Evolutionary conservation across 345 rosid species (phyloP), one percentile per base, ranked within the genome.

Genomic region (Eucalyptus erythrocorys): DNA sequence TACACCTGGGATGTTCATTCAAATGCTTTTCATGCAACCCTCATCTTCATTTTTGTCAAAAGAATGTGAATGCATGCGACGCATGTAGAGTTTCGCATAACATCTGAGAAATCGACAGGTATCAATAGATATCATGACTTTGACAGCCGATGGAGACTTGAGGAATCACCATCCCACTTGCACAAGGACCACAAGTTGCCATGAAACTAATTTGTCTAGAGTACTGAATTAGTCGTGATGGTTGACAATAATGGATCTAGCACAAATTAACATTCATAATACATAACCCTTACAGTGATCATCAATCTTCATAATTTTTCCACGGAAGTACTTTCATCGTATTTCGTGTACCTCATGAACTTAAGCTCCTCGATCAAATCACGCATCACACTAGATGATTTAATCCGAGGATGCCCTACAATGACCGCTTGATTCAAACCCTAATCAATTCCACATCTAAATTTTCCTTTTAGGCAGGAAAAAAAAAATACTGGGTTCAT

Each of bases 381-480:
- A 1, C 1, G 34, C 76, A n/a, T n/a, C 76, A n/a, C 71, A 61
- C 2, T 17, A 5, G 45, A 19, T 22, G 43, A 68, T 68, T 40
- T 2, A 6, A 76, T 76, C 47, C 3, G 1, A 40, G 21, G 9
- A 40, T 6, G 10, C 15, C 82, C 45, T 21, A 71, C 26, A 22
- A 13, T 3, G 9, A 7, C 16, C 4, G 4, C 34, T 76, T 2
- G 9, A 22, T 1, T 40, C 8, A 24, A 3, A 42, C 15, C 24
- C 84, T 40, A 12, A 40, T 76, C 47, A 40, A 24, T 11, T 40
- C 5, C 7, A 5, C 1, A 5, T 22, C 84, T 5, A 21, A 21
- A 76, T 21, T 21, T 40, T 76, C 8, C 3, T 34, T 64, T 1
- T 14, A 30, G 10, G 5, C 37, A 3, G 7, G 6, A 57, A 26